These are phyloP conservation scores for Ophiostoma perfectum DNA, from an alignment of 2,329 filamentous ascomycete genomes.

Conservation along the genomic window DNA sequence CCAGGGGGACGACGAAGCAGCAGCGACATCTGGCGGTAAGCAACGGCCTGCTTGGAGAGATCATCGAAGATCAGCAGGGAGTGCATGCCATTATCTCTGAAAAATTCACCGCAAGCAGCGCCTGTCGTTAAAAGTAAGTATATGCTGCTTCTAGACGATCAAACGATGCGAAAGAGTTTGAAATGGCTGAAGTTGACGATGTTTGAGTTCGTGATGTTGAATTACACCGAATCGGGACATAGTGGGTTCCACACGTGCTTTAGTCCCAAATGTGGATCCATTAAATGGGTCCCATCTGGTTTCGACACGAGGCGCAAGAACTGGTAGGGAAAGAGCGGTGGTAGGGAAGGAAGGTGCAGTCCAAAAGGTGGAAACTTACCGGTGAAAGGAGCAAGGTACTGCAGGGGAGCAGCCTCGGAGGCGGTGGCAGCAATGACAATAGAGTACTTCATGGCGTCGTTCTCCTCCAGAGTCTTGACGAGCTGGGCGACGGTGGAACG, in stretches of 20 bases:
- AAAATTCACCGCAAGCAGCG: constrained; percentile 49
- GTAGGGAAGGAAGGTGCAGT: background rate
- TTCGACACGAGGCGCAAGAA: background rate
- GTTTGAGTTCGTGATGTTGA: background rate
- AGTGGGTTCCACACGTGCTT: background rate
- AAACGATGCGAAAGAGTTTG: background rate
- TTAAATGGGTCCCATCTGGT: background rate
- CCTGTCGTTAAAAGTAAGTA: constrained; percentile 18
- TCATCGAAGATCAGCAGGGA: constrained; percentile 89
- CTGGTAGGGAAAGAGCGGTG: background rate
- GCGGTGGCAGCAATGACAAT: constrained; percentile 92
- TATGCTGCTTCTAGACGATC: background rate
- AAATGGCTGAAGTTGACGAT: background rate
- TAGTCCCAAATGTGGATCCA: background rate
- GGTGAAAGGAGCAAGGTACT: constrained; percentile 92
- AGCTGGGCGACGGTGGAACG: constrained; percentile 98
- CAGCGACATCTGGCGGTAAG: constrained; percentile 98
- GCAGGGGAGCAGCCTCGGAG: constrained; percentile 90
- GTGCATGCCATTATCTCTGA: constrained; percentile 82
- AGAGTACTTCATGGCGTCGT: constrained; percentile 98
- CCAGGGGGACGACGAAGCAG: constrained; percentile 95
- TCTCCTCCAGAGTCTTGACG: constrained; percentile 99
- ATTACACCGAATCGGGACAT: background rate
- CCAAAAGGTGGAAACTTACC: constrained; percentile 32
- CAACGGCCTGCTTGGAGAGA: constrained; percentile 95